Percentiles rank a stretch among this genome's conserved stretches.
Evolutionary conservation across 108 stramenopile genomes (phyloP).

Genomic region (Stephanodiscus minutulus): DNA sequence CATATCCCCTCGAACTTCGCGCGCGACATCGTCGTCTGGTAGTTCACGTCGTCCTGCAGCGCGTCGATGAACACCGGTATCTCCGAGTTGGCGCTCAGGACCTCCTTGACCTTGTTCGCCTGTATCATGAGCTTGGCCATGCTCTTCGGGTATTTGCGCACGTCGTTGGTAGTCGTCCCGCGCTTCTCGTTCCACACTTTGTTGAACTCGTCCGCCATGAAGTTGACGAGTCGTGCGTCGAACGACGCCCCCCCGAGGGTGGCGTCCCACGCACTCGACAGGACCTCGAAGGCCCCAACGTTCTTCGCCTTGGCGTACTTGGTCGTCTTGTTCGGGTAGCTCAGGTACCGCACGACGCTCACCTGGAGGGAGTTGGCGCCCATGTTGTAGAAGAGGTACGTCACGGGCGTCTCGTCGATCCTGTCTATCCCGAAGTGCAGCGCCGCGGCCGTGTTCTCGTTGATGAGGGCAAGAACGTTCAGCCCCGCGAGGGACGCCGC

Average conservation of each 20-base stretch:
- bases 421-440: conserved; percentile 97
- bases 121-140: conserved; percentile 95
- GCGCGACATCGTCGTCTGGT: conserved; percentile 81
- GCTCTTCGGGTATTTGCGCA: conserved; percentile 83
- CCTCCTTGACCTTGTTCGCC: conserved; percentile 98
- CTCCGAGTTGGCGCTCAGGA: conserved; percentile 95
- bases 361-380: conserved; percentile 94
- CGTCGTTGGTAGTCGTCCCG: conserved; percentile 68
- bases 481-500: conserved; percentile 95
- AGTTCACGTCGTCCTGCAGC: conserved; percentile 90
- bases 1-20: conserved; percentile 89
- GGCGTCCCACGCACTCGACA: conserved; percentile 95
- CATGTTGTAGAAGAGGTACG: conserved; percentile 97
- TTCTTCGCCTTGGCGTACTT: conserved; percentile 83
- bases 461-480: conserved; percentile 94
- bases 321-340: conserved; percentile 66
- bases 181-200: conserved; percentile 67
- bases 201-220: conserved; percentile 95
- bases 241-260: conserved; percentile 89
- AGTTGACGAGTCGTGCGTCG: conserved; percentile 89
- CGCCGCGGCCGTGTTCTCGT: conserved; percentile 98
- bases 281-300: conserved; percentile 91
- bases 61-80: conserved; percentile 95
- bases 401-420: conserved; percentile 76
- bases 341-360: conserved; percentile 73